Evolutionary conservation across 768 basidiomycete genomes (phyloP).

Genomic region (Tephrocybe rancida): DNA sequence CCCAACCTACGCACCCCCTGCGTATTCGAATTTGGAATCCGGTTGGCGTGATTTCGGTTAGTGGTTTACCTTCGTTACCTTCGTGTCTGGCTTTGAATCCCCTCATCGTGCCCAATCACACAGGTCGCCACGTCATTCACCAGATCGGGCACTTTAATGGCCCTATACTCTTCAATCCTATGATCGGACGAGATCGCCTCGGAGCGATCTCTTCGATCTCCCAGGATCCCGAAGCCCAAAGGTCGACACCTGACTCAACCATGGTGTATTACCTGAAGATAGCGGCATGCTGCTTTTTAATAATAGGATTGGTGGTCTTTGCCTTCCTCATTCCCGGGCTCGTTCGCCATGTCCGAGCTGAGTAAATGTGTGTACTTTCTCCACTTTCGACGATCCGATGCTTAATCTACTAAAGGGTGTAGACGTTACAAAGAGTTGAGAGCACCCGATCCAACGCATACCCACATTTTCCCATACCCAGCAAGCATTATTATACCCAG

Average conservation of each 20-base stretch:
- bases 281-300: neutral
- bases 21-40: neutral
- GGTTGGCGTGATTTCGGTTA: neutral
- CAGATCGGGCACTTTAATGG: neutral
- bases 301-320: neutral
- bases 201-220: no score
- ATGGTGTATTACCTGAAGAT: neutral
- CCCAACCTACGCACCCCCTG: neutral
- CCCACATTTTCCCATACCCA: no score
- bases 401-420: no score
- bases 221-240: neutral
- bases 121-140: neutral
- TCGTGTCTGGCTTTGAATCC: neutral
- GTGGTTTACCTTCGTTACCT: neutral
- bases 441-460: no score
- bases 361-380: no score
- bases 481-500: no score
- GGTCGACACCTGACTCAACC: neutral
- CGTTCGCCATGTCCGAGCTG: neutral
- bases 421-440: no score
- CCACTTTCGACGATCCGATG: no score
- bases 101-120: neutral
- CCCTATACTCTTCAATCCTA: neutral
- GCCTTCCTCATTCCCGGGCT: constrained; percentile 7
- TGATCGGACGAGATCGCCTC: neutral